Conservation (phyloP, 176 grass and related monocot species). For the Metroxylon sagu region DNA sequence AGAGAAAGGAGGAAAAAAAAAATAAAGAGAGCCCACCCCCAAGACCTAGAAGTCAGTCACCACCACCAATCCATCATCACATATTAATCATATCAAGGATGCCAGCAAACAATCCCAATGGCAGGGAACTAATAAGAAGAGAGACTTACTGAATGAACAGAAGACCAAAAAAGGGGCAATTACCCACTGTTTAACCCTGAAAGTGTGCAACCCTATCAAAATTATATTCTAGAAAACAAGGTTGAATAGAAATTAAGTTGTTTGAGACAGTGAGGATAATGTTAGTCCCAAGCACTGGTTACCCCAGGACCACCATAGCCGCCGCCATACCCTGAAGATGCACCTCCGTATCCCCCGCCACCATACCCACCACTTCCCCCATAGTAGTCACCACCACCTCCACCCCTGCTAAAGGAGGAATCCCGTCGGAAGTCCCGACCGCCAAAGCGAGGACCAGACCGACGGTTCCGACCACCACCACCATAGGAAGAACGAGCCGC, state of each 20-base stretch:
- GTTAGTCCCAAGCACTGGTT: slow-evolving; percentile 69
- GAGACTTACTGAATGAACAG: slow-evolving; percentile 3
- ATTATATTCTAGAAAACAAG: slow-evolving; percentile 9
- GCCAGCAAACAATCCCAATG: neutral
- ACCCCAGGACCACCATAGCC: slow-evolving; percentile 27
- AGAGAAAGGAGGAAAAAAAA: neutral
- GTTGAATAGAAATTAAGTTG: slow-evolving; percentile 25
- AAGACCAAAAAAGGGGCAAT: neutral
- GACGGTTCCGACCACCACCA: slow-evolving; percentile 53
- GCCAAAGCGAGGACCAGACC: slow-evolving; percentile 59
- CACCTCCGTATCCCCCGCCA: slow-evolving; percentile 18
- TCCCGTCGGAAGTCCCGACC: slow-evolving; percentile 66
- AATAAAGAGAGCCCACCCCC: neutral
- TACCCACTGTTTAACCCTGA: neutral
- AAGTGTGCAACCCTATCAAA: slow-evolving; percentile 4
- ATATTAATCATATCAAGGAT: neutral
- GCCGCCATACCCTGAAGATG: slow-evolving; percentile 13
- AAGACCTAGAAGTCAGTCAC: neutral
- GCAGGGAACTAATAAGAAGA: slow-evolving; percentile 1
- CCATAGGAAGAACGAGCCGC: slow-evolving; percentile 43
- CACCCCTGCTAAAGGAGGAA: slow-evolving; percentile 31
- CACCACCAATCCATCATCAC: neutral
- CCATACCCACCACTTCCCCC: slow-evolving; percentile 24
- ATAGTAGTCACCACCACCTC: slow-evolving; percentile 17
- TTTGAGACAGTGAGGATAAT: slow-evolving; percentile 4